phyloP scores from a whole-genome alignment of 768 basidiomycete genomes.

The Lactifluus piperatus region DNA sequence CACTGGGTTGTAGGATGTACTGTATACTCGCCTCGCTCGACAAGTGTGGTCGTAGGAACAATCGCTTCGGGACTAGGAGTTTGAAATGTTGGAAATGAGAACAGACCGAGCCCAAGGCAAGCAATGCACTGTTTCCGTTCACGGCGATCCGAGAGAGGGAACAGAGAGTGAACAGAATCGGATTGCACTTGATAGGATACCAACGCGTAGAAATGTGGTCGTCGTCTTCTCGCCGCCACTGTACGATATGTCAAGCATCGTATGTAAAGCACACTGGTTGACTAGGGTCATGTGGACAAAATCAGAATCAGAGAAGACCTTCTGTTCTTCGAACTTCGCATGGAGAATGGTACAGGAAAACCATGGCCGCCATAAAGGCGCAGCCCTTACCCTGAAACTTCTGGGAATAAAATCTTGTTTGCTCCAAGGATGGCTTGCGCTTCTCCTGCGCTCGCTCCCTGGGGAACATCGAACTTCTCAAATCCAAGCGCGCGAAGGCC shows the following conservation, averaged over 20 bases:
- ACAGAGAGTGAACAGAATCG: too few species aligned
- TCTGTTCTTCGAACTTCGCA: neutral
- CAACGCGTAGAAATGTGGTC: neutral
- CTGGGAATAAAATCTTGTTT: constrained; percentile 7
- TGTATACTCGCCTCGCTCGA: neutral
- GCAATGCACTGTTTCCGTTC: too few species aligned
- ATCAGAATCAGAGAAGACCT: neutral
- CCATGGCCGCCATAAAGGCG: neutral
- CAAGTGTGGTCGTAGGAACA: neutral
- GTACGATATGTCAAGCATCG: neutral
- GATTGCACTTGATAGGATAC: too few species aligned
- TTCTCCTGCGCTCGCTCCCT: constrained; percentile 6
- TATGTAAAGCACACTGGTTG: neutral
- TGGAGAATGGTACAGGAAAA: neutral
- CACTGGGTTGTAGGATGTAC: neutral
- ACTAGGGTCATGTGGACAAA: neutral
- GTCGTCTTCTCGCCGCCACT: neutral
- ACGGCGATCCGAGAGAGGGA: too few species aligned
- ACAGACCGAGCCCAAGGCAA: neutral
- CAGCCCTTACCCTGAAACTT: neutral
- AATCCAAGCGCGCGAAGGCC: constrained; percentile 17
- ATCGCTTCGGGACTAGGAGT: neutral
- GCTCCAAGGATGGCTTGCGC: constrained; percentile 1
- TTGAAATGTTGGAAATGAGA: neutral
- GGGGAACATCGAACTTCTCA: constrained; percentile 6